A percentile compares a stretch with the other conserved stretches of the same genome.
Evolutionary conservation across 805 yeast genomes (phyloP).

Genomic region (Pichia deserticola): DNA sequence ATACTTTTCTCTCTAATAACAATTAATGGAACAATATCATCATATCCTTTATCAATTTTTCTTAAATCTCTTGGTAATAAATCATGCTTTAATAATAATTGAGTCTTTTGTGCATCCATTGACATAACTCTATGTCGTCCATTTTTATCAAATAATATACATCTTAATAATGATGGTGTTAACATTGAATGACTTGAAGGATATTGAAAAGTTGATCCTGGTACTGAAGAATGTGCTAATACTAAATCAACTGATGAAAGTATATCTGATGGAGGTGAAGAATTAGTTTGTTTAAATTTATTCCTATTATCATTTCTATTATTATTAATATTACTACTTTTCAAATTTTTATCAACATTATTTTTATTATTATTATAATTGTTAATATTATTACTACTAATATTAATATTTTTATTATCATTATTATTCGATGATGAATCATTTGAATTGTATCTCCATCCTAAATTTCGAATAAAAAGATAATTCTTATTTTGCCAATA

Average conservation of each 20-base stretch:
- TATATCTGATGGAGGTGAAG: not conserved
- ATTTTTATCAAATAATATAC: slow-evolving; percentile 40
- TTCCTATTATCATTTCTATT: too few species aligned
- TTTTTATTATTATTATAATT: not conserved
- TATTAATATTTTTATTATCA: too few species aligned
- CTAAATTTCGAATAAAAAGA: too few species aligned
- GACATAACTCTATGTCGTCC: slow-evolving; percentile 41
- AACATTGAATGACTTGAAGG: slow-evolving; percentile 2
- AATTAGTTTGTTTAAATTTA: not conserved
- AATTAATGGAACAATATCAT: slow-evolving; percentile 52
- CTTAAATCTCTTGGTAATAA: slow-evolving; percentile 47
- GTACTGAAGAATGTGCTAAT: slow-evolving; percentile 4
- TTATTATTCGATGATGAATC: too few species aligned
- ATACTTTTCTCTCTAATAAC: slow-evolving; percentile 41
- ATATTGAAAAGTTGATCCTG: slow-evolving; percentile 8
- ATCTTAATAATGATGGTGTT: slow-evolving; percentile 24
- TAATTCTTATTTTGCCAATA: too few species aligned
- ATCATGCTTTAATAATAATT: slow-evolving; percentile 38
- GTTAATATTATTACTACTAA: too few species aligned
- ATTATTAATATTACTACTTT: too few species aligned
- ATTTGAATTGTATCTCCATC: too few species aligned
- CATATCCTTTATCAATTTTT: slow-evolving; percentile 39
- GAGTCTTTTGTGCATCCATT: slow-evolving; percentile 36
- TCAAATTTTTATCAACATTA: too few species aligned
- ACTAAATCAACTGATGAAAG: slow-evolving; percentile 4